Evolutionary conservation across 805 yeast species (phyloP), one percentile per base, ranked within the genome.

Genomic region (Candida michaelii): DNA sequence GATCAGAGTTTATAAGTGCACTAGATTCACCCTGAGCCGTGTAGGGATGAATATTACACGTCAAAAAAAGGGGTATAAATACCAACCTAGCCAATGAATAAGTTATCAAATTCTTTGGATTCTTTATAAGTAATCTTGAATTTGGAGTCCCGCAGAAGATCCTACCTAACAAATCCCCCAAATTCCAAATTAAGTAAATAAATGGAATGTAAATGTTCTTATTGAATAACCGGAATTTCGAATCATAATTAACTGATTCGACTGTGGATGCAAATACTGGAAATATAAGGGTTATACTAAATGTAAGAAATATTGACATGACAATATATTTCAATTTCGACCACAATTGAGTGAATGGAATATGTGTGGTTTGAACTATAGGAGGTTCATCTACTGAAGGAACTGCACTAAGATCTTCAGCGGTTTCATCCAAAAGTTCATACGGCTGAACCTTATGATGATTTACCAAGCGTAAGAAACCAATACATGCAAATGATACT

Each of bases 201-300:
- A 89, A 60, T 2, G 98, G 97, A 13, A 88, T 76, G 53, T 59
- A 78, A 15, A 76, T 62, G 40, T 66, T 68, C 45, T 69, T 75
- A 36, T 62, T 62, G 55, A 76, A 83, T 27, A 82, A 68, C 27
- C 62, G 50, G 32, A 50, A 45, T 1, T 49, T 34, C 8, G 62
- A 53, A 36, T 62, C 64, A 4, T 37, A 45, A 49, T 73, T 66
- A 2, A 49, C 74, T 2, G 88, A 82, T 35, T 75, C 71, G 8
- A 82, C 80, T 12, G 71, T 71, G 7, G 90, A 78, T 7, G 97
- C 97, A 74, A 89, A 91, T 1, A 90, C 91, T 0, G 99, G 97
- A 69, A 89, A 91, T 13, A 80, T 65, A 44, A 91, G 70, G 0
- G 97, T 85, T 17, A 85, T 72, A 7, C 82, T 66, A 57, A 91